phyloP scores from a whole-genome alignment of 495 filamentous ascomycete genomes.

The Penicillium paradoxum region DNA sequence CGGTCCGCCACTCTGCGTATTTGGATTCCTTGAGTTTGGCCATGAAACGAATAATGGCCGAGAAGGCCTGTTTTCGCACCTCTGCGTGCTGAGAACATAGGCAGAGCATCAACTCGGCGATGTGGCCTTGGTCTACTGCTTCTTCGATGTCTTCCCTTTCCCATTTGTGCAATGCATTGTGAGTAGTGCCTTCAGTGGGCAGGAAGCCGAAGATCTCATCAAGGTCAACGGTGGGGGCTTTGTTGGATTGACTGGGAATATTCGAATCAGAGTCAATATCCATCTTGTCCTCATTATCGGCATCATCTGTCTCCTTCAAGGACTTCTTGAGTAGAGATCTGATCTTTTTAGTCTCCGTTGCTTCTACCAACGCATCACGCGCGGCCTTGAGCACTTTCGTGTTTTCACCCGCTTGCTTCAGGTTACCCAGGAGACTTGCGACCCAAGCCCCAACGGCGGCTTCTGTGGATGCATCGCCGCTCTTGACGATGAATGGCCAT shows the following conservation, averaged over 20 bases:
- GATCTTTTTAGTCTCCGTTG: slow-evolving; percentile 34
- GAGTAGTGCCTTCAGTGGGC: slow-evolving; percentile 37
- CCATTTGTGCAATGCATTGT: slow-evolving; percentile 55
- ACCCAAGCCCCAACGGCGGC: slow-evolving; percentile 52
- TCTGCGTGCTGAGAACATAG: slow-evolving; percentile 67
- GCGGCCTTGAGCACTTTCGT: slow-evolving; percentile 35
- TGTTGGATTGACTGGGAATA: slow-evolving; percentile 1
- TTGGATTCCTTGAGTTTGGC: slow-evolving; percentile 62
- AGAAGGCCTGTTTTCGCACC: slow-evolving; percentile 71
- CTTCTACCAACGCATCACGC: slow-evolving; percentile 33
- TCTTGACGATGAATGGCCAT: slow-evolving; percentile 62
- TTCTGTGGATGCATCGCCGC: slow-evolving; percentile 31
- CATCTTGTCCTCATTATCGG: slow-evolving; percentile 18
- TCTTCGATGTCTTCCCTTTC: slow-evolving; percentile 66
- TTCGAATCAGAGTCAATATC: slow-evolving; percentile 14
- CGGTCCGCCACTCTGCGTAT: slow-evolving; percentile 69
- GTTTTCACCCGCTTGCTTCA: slow-evolving; percentile 45
- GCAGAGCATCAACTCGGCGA: slow-evolving; percentile 63
- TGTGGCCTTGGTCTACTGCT: slow-evolving; percentile 66
- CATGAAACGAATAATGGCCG: slow-evolving; percentile 59
- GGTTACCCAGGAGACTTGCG: slow-evolving; percentile 38
- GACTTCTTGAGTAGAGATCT: slow-evolving; percentile 40
- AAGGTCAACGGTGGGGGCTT: slow-evolving; percentile 25
- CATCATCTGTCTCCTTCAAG: slow-evolving; percentile 31
- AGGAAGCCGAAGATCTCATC: slow-evolving; percentile 39